Base-by-base conservation (phyloP, 2,329 filamentous ascomycete species). In the Curvularia lunata region DNA sequence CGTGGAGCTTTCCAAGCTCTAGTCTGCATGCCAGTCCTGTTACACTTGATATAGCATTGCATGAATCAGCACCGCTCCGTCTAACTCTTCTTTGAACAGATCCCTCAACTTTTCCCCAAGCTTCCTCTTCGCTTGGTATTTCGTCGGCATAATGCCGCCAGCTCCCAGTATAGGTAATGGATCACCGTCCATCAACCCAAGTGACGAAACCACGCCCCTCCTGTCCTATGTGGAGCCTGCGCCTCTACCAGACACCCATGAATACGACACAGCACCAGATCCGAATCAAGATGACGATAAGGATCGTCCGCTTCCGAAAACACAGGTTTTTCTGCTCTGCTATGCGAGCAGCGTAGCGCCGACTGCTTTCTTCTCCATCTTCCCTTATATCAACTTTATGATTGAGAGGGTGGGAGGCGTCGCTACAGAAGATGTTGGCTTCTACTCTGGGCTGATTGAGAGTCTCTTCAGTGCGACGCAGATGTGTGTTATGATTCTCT, bases 341-440 rank as follows among this genome's bases (percentile, higher is more conserved):
- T 90, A 87, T 71, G 87, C 88, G 1, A 86, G 90, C 5, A 71
- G 91, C 25, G 81, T 91, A 43, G 91, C 94, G 69, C 90, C 91
- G 0, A 83, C 93, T 40, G 89, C 90, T n/a, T 94, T 91, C 79
- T 94, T 93, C 79, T 86, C 83, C 72, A 91, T 94, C 73, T 90
- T 94, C 67, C 89, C 91, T 0, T 94, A 90, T 77, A 85, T 95
- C 75, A 91, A 88, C 68, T 81, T 88, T 70, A 94, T 94, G 91
- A 86, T 91, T 37, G 80, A 85, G 74, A 81, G 84, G 55, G 88
- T 87, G 57, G 90, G 89, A 9, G 69, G 81, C 10, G 76, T 94
- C 2, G 74, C 81, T 1, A 79, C 85, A 43, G 78, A 83, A n/a
- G 88, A 92, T 72, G 86, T 92, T 3, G 91, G 91, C 1, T 94